Percentiles rank a stretch among this genome's conserved stretches.
Conservation (phyloP, 441 rosid genomes). For the Mallotus repandus region DNA sequence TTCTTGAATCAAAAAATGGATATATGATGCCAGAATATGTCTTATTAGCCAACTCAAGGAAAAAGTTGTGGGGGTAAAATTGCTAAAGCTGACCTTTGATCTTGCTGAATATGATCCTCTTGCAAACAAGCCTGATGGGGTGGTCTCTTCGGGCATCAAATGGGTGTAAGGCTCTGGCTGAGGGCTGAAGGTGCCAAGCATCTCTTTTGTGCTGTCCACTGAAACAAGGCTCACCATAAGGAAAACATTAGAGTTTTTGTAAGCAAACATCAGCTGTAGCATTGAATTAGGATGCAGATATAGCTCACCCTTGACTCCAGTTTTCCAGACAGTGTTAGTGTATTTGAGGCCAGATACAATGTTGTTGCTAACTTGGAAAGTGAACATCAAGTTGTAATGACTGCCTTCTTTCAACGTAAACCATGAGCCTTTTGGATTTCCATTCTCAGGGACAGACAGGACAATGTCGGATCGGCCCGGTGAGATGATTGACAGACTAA, state of each 20-base stretch:
- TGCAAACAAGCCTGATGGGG: slow-evolving; percentile 83
- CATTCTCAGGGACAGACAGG: slow-evolving; percentile 65
- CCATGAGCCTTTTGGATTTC: slow-evolving; percentile 75
- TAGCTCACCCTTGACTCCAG: slow-evolving; percentile 65
- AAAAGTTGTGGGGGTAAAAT: background rate
- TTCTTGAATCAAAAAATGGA: background rate
- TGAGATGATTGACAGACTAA: slow-evolving; percentile 60
- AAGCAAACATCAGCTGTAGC: background rate
- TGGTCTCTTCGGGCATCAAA: slow-evolving; percentile 57
- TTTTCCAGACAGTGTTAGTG: slow-evolving; percentile 82
- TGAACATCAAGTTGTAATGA: slow-evolving; percentile 63
- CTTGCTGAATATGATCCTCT: slow-evolving; percentile 84
- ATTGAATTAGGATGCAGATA: slow-evolving; percentile 1
- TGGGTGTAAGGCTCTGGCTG: slow-evolving; percentile 68
- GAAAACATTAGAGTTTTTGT: background rate
- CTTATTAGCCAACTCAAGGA: background rate
- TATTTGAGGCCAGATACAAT: slow-evolving; percentile 89
- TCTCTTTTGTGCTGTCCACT: slow-evolving; percentile 78
- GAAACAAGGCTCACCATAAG: slow-evolving; percentile 18
- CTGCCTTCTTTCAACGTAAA: slow-evolving; percentile 91
- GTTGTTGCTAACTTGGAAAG: slow-evolving; percentile 76
- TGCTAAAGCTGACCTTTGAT: slow-evolving; percentile 51
- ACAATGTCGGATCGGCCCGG: slow-evolving; percentile 62
- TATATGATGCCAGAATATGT: background rate
- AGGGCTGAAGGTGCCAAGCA: slow-evolving; percentile 92